Base-by-base conservation (phyloP, 257 asterid species). In the Solanum chiquidenum region DNA sequence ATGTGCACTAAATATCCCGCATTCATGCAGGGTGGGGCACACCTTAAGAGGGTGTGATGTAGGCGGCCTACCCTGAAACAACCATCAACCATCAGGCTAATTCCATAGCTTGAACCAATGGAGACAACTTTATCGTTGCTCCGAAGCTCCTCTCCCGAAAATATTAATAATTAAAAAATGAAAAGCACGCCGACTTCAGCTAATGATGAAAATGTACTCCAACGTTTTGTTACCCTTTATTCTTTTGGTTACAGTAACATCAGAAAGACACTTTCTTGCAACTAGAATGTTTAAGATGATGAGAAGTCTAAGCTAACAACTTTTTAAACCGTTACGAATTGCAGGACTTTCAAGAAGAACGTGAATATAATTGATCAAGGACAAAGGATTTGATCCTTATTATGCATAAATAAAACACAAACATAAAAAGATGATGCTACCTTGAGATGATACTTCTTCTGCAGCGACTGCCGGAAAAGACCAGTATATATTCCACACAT, bases 401-500 rank as follows among this genome's bases (percentile, higher is more conserved):
- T 80, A 80, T 2, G 18, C 27, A 44, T 44, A 27, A 14, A 9
- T 27, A 25, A 14, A 31, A 44, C 25, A 80, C 52, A 44, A 44
- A 46, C 25, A 25, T n/a, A 27, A 6, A n/a, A 5, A 25, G 64
- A n/a, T 42, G 86, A 88, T 3, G 23, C 91, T 86, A 97, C 99
- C 99, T 97, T 88, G 91, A 97, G 99, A 94, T 97, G 99, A 91
- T 97, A 97, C 91, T 95, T 97, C 91, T 94, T 97, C 94, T 97
- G 99, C 89, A 97, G 89, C 0, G 97, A 89, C 90, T 97, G 99
- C 76, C 98, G 92, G 60, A 91, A 90, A 62, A 96, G 94, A 66
- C 99, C 98, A 58, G 99, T 95, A 92, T 97, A 96, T 90, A 97
- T 95, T 73, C 99, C 99, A 91, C 99, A 97, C 99, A 97, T 94